Percentiles rank a stretch among this genome's conserved stretches.
Evolutionary conservation across 1,139 yeast species (phyloP).

Genomic region (Candida mesenterica): DNA sequence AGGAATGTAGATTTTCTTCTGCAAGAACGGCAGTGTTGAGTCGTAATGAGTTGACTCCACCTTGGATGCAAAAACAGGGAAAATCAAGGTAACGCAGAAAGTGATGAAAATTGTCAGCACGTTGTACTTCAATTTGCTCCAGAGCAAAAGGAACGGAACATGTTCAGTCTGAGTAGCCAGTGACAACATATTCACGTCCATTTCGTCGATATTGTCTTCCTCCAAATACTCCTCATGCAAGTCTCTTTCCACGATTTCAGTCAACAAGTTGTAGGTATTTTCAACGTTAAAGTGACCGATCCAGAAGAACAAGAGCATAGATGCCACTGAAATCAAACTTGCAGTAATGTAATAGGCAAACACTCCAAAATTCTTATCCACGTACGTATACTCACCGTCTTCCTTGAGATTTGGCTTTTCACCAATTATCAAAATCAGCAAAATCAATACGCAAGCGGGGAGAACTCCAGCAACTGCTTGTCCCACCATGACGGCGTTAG

Average conservation of each 20-base stretch:
- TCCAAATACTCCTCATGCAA: conserved; percentile 8
- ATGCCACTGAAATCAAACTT: conserved; percentile 52
- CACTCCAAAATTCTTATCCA: conserved; percentile 47
- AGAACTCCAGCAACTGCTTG: conserved; percentile 92
- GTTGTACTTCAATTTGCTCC: conserved; percentile 59
- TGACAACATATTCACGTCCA: conserved; percentile 1
- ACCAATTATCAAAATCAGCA: conserved; percentile 52
- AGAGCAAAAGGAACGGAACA: conserved; percentile 51
- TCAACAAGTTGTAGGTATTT: conserved; percentile 15
- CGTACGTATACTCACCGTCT: conserved; percentile 19
- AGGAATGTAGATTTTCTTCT: conserved; percentile 63
- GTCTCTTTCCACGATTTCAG: conserved; percentile 6
- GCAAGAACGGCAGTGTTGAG: conserved; percentile 33
- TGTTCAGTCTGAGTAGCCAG: conserved; percentile 20
- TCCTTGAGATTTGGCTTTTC: conserved; percentile 16
- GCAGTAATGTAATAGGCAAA: conserved; percentile 73
- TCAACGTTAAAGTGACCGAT: conserved; percentile 26
- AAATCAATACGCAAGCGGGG: conserved; percentile 74
- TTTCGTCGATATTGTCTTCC: conserved; percentile 3
- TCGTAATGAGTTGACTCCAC: conserved; percentile 50
- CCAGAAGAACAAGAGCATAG: conserved; percentile 41
- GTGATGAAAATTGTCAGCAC: conserved; percentile 72
- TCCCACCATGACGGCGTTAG: conserved; percentile 91
- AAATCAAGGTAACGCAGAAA: conserved; percentile 73
- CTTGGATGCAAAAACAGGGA: conserved; percentile 87